Conservation (phyloP, 768 basidiomycete species). For the Psilocybe tampanensis region DNA sequence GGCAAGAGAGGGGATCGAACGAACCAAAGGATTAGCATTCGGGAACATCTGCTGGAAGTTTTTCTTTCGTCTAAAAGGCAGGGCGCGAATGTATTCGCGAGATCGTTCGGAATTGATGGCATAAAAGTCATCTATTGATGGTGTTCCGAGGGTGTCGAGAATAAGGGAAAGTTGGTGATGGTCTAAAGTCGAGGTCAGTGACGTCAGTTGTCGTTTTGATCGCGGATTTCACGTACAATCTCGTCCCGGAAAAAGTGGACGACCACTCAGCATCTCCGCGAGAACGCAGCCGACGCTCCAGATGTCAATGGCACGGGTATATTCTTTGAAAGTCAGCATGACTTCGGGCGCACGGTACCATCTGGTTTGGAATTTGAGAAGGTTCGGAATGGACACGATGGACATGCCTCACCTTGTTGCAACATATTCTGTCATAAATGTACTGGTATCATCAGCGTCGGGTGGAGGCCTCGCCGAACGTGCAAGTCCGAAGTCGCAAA, state of each 20-base stretch:
- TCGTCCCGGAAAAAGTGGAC: slow-evolving; percentile 92
- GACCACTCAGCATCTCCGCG: slow-evolving; percentile 92
- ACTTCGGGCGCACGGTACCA: slow-evolving; percentile 99
- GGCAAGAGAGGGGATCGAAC: slow-evolving; percentile 18
- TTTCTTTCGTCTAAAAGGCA: slow-evolving; percentile 84
- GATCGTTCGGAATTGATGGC: slow-evolving; percentile 81
- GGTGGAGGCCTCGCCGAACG: slow-evolving; percentile 77
- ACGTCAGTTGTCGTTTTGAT: slow-evolving; percentile 4
- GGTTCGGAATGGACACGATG: background rate
- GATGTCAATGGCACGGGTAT: slow-evolving; percentile 85
- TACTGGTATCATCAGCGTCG: slow-evolving; percentile 75
- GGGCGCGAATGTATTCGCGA: slow-evolving; percentile 85
- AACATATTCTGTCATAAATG: slow-evolving; percentile 93
- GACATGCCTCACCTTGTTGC: slow-evolving; percentile 69
- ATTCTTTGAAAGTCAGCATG: slow-evolving; percentile 97
- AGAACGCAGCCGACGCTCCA: slow-evolving; percentile 88
- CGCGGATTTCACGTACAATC: slow-evolving; percentile 63
- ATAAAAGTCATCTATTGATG: slow-evolving; percentile 92
- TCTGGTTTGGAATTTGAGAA: slow-evolving; percentile 34
- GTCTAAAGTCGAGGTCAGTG: slow-evolving; percentile 45
- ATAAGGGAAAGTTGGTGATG: slow-evolving; percentile 94
- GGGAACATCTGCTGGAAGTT: slow-evolving; percentile 73
- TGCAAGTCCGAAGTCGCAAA: slow-evolving; percentile 89
- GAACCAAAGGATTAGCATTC: slow-evolving; percentile 68
- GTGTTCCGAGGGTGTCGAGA: slow-evolving; percentile 91